These are phyloP conservation scores for Sinapis alba DNA, from an alignment of 441 rosid genomes.

Conservation along the genomic window DNA sequence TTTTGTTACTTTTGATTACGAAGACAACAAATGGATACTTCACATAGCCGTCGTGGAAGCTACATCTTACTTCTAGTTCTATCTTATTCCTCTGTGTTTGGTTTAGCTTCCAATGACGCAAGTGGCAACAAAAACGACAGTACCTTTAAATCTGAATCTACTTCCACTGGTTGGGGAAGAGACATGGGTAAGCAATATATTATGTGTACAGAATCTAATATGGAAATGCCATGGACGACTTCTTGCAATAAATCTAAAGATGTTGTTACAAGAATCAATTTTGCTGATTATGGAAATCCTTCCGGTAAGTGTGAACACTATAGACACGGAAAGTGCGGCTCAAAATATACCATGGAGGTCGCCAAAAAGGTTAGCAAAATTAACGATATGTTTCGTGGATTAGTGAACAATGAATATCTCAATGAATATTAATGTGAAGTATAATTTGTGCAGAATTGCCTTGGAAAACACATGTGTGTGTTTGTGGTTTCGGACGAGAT, in stretches of 20 bases:
- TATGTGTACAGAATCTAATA: neutral
- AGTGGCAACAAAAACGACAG: neutral
- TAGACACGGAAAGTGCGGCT: constrained; percentile 19
- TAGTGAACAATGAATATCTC: neutral
- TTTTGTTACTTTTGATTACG: neutral
- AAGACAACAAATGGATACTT: constrained; percentile 13
- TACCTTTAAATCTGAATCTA: neutral
- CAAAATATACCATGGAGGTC: constrained; percentile 1
- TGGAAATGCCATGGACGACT: neutral
- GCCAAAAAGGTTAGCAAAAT: constrained; percentile 20
- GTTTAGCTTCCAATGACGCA: constrained; percentile 14
- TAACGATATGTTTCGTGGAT: neutral
- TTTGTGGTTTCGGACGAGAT: constrained; percentile 29
- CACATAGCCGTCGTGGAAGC: neutral
- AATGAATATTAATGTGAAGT: neutral
- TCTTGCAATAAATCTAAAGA: neutral
- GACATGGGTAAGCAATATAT: neutral
- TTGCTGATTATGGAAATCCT: constrained; percentile 33
- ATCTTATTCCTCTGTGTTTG: neutral
- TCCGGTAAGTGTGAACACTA: constrained; percentile 25
- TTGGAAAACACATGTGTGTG: constrained; percentile 10
- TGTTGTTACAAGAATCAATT: constrained; percentile 13
- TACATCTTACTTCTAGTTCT: constrained; percentile 18
- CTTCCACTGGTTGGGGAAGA: neutral
- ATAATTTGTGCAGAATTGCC: constrained; percentile 27